Conservation (phyloP, 768 basidiomycete species). For the Boletus sp. region DNA sequence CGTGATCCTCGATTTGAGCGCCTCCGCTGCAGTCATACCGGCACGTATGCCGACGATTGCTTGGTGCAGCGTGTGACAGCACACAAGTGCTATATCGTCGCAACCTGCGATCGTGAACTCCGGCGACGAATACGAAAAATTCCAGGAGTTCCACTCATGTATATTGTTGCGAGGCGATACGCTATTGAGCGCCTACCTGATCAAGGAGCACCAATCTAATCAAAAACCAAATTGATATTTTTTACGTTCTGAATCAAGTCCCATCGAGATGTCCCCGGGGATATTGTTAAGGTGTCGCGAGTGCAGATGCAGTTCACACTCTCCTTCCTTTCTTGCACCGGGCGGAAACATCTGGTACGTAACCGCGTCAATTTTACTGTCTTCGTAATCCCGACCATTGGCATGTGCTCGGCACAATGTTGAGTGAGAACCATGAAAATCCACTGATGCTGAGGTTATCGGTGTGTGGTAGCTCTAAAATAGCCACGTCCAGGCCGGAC, state of each 20-base stretch:
- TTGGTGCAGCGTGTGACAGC: constrained; percentile 93
- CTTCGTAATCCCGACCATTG: background rate
- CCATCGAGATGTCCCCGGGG: background rate
- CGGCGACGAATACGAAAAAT: constrained; percentile 88
- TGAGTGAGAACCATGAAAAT: background rate
- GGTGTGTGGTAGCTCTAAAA: background rate
- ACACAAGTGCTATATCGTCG: constrained; percentile 95
- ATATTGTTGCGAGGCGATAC: constrained; percentile 88
- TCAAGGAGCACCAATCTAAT: constrained; percentile 73
- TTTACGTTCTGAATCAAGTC: background rate
- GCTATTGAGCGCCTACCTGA: constrained; percentile 95
- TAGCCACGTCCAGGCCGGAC: background rate
- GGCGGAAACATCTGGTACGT: background rate
- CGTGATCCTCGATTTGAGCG: constrained; percentile 97
- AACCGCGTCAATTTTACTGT: background rate
- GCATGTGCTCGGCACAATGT: background rate
- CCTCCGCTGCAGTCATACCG: constrained; percentile 84
- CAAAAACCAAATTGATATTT: background rate
- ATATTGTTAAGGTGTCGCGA: background rate
- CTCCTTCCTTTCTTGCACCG: background rate
- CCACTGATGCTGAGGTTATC: background rate
- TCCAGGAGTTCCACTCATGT: constrained; percentile 94
- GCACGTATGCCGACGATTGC: constrained; percentile 99
- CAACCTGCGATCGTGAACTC: constrained; percentile 95
- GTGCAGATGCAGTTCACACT: background rate